phyloP scores from a whole-genome alignment of 129 eudicot genomes.

The Solidago caesia region DNA sequence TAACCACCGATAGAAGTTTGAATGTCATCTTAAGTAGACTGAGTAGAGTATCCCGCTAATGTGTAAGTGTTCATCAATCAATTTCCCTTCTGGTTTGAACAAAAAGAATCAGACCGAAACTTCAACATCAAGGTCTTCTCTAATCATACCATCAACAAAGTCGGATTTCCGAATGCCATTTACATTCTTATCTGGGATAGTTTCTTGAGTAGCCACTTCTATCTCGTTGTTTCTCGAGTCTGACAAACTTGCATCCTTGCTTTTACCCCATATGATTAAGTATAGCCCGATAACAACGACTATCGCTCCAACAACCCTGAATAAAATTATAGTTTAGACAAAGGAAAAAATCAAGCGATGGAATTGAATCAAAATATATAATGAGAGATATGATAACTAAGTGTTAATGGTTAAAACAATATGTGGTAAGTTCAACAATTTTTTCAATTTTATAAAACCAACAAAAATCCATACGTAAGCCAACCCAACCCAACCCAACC shows the following conservation, averaged over 20 bases:
- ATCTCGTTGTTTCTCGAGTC: slow-evolving; percentile 27
- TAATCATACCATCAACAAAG: slow-evolving; percentile 9
- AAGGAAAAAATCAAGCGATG: not conserved
- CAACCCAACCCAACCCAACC: too few species aligned
- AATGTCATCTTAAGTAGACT: too few species aligned
- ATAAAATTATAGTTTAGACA: not conserved
- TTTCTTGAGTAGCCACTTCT: slow-evolving; percentile 17
- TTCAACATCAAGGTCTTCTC: slow-evolving; percentile 23
- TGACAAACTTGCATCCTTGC: slow-evolving; percentile 40
- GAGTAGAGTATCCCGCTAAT: not conserved
- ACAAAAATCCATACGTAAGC: too few species aligned
- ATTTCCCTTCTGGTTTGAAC: slow-evolving; percentile 1
- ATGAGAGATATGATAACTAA: too few species aligned
- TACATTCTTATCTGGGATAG: not conserved
- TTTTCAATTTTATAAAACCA: too few species aligned
- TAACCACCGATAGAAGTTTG: too few species aligned
- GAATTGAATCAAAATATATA: too few species aligned
- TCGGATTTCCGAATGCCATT: slow-evolving; percentile 7
- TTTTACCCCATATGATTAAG: slow-evolving; percentile 57
- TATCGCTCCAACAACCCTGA: slow-evolving; percentile 44
- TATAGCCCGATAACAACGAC: slow-evolving; percentile 47
- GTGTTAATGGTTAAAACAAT: too few species aligned
- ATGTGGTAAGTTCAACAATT: too few species aligned
- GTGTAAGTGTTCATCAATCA: slow-evolving; percentile 6
- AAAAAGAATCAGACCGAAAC: slow-evolving; percentile 25